Evolutionary conservation across 192 early-diverging fungal species (phyloP).

Genomic region (Kappamyces sp.): DNA sequence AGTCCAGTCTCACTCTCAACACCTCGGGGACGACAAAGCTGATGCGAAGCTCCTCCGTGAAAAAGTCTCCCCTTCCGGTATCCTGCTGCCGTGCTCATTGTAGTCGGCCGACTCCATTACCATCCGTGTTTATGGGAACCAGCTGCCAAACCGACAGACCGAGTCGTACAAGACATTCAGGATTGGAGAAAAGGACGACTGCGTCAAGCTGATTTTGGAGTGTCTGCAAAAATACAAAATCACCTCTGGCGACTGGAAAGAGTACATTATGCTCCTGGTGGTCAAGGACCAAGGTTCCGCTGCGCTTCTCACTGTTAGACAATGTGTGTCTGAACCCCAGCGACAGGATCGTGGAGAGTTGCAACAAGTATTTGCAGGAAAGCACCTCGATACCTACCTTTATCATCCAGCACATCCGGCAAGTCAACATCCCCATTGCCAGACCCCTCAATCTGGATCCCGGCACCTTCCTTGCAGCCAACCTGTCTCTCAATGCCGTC

Average conservation of each 20-base stretch:
- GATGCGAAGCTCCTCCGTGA: too few relatives aligned
- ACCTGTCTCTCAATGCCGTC: neutral
- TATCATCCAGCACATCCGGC: slow-evolving; percentile 55
- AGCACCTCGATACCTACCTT: slow-evolving; percentile 62
- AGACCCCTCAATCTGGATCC: slow-evolving; percentile 8
- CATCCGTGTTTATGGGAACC: slow-evolving; percentile 83
- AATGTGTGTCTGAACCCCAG: slow-evolving; percentile 51
- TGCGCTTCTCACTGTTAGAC: neutral
- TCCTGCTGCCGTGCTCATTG: too few relatives aligned
- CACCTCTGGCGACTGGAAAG: slow-evolving; percentile 67
- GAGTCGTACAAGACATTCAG: slow-evolving; percentile 85
- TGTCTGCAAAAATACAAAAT: slow-evolving; percentile 91
- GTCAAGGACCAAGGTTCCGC: slow-evolving; percentile 49
- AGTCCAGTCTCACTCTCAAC: too few relatives aligned
- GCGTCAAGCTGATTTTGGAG: slow-evolving; percentile 76
- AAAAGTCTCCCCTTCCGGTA: too few relatives aligned
- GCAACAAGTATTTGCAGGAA: slow-evolving; percentile 70
- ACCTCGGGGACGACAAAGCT: too few relatives aligned
- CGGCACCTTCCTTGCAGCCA: neutral
- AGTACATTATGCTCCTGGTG: slow-evolving; percentile 75
- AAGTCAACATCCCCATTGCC: slow-evolving; percentile 16
- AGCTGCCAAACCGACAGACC: slow-evolving; percentile 51
- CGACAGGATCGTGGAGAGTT: slow-evolving; percentile 63
- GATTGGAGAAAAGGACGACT: slow-evolving; percentile 73
- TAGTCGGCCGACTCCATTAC: slow-evolving; percentile 19